Evolutionary conservation across 1,139 yeast species (phyloP).

Genomic region (Debaryomycetaceae sp.): DNA sequence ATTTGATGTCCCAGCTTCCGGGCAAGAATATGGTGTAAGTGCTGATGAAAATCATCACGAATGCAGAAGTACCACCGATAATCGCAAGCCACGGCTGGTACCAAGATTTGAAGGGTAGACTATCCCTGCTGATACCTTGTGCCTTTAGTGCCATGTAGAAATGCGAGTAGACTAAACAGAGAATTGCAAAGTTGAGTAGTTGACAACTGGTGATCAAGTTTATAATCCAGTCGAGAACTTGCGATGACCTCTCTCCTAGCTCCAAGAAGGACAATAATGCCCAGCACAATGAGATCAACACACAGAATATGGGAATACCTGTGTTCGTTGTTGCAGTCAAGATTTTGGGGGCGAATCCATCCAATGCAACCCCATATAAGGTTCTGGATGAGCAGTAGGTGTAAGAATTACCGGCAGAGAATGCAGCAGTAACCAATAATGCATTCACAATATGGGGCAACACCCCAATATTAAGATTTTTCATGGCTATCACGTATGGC

Average conservation of each 20-base stretch:
- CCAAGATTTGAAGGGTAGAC: constrained; percentile 51
- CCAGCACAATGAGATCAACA: constrained; percentile 41
- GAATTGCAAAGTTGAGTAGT: constrained; percentile 24
- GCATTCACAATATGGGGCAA: constrained; percentile 33
- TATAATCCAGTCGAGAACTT: constrained; percentile 30
- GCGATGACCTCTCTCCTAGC: constrained; percentile 19
- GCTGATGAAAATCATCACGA: constrained; percentile 55
- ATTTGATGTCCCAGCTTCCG: constrained; percentile 57
- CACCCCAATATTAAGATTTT: constrained; percentile 32
- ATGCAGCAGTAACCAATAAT: constrained; percentile 48
- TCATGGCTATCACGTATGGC: constrained; percentile 33
- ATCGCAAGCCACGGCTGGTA: constrained; percentile 42
- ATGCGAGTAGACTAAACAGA: constrained; percentile 22
- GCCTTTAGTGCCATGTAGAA: constrained; percentile 27
- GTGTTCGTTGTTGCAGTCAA: constrained; percentile 38
- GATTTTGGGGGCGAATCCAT: constrained; percentile 29
- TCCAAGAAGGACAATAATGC: constrained; percentile 43
- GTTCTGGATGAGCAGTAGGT: constrained; percentile 33
- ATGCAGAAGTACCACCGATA: constrained; percentile 26
- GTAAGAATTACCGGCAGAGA: constrained; percentile 38
- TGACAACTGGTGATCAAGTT: constrained; percentile 31
- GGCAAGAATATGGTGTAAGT: constrained; percentile 68
- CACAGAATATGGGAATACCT: constrained; percentile 37
- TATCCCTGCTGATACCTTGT: constrained; percentile 53
- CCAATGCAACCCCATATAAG: constrained; percentile 30